Evolutionary conservation across 306 rosid genomes (phyloP).

Genomic region (Pyrus betulifolia): DNA sequence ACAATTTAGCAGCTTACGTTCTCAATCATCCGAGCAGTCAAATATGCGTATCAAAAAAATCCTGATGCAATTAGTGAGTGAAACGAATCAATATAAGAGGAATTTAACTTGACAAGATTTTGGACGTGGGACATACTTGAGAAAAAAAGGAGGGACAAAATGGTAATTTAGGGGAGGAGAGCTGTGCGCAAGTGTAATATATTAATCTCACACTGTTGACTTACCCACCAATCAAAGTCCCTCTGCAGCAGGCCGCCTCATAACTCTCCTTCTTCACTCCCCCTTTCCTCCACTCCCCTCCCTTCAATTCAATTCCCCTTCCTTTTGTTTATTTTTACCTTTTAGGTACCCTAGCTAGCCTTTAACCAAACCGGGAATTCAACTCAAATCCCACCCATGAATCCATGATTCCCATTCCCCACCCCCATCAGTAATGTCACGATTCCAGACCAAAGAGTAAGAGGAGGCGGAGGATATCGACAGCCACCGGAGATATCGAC

Average conservation of each 20-base stretch:
- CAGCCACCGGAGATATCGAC: no score
- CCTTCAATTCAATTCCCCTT: background rate
- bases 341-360: background rate
- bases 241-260: constrained; percentile 63
- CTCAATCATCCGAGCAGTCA: no score
- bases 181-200: background rate
- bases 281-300: background rate
- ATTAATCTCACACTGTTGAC: background rate
- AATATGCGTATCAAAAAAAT: no score
- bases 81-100: no score
- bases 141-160: constrained; percentile 1
- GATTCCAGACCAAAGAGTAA: no score
- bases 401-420: background rate
- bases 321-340: background rate
- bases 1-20: no score
- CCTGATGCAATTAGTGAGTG: no score
- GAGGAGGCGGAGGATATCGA: no score
- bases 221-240: constrained; percentile 31
- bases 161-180: constrained; percentile 5
- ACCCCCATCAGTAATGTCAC: no score
- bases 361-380: background rate
- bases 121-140: no score
- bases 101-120: no score
- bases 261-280: constrained; percentile 26
- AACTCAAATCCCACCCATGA: background rate